Percentiles rank a stretch among this genome's conserved stretches.
phyloP scores from a whole-genome alignment of 1,139 yeast species.

The Nematodospora anomalae region DNA sequence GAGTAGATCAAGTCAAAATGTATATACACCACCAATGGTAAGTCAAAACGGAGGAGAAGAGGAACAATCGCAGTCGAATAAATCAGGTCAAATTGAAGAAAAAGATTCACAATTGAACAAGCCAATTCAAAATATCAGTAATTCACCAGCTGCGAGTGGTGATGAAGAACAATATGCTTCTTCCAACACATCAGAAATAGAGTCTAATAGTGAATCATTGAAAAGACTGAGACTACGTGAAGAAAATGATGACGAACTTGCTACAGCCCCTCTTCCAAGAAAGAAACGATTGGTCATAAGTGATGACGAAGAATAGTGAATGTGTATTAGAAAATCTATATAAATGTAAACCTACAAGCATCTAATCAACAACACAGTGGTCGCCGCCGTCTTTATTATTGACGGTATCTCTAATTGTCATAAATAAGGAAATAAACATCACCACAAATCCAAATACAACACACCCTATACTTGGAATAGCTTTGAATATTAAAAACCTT shows the following conservation, averaged over 20 bases:
- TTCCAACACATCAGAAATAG: slow-evolving; percentile 15
- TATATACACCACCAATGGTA: not conserved
- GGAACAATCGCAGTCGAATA: not conserved
- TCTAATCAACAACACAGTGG: slow-evolving; percentile 41
- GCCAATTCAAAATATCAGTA: not conserved
- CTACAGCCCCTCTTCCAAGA: slow-evolving; percentile 4
- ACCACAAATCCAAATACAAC: slow-evolving; percentile 71
- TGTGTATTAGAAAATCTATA: too few relatives aligned
- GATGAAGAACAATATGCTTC: slow-evolving; percentile 5
- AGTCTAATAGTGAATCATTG: slow-evolving; percentile 12
- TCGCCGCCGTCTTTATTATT: slow-evolving; percentile 23
- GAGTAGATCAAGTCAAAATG: not conserved
- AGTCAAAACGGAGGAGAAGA: slow-evolving; percentile 7
- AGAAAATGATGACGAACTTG: slow-evolving; percentile 11
- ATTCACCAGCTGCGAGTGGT: not conserved
- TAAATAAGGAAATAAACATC: slow-evolving; percentile 75
- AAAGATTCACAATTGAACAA: not conserved
- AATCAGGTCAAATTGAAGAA: not conserved
- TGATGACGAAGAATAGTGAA: slow-evolving; percentile 28
- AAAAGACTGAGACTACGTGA: slow-evolving; percentile 9
- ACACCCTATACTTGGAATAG: slow-evolving; percentile 59
- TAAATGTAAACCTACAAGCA: not conserved
- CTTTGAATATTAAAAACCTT: slow-evolving; percentile 30
- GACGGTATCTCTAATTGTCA: slow-evolving; percentile 48
- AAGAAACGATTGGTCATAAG: slow-evolving; percentile 20